Conservation (phyloP, 2,329 filamentous ascomycete genomes). For the Bertia moriformis region DNA sequence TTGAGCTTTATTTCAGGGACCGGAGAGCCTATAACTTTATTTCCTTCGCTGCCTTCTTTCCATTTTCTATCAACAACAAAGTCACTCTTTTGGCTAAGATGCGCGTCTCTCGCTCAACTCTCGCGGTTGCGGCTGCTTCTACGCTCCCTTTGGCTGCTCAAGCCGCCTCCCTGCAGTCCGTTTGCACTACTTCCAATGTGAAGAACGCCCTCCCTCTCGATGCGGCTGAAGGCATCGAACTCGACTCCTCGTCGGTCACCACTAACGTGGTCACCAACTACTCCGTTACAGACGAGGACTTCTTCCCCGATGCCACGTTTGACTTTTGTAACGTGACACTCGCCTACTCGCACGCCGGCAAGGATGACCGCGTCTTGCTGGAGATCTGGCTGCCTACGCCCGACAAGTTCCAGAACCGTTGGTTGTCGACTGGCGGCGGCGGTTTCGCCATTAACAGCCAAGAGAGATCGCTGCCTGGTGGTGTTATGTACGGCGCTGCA, state of each 20-base stretch:
- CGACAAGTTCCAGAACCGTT: slow-evolving; percentile 25
- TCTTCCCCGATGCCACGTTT: slow-evolving; percentile 14
- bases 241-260: slow-evolving; percentile 12
- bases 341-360: slow-evolving; percentile 25
- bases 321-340: slow-evolving; percentile 30
- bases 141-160: too few species aligned
- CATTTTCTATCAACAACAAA: too few species aligned
- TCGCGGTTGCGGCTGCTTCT: too few species aligned
- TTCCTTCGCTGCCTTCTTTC: too few species aligned
- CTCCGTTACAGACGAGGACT: slow-evolving; percentile 11
- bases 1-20: too few species aligned
- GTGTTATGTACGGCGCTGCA: slow-evolving; percentile 26
- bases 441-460: slow-evolving; percentile 26
- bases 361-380: slow-evolving; percentile 17
- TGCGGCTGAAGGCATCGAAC: slow-evolving; percentile 10
- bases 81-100: too few species aligned
- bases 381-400: slow-evolving; percentile 26
- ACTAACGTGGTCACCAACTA: slow-evolving; percentile 14
- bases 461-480: slow-evolving; percentile 15
- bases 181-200: slow-evolving; percentile 1
- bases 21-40: too few species aligned
- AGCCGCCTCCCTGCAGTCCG: not conserved
- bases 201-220: slow-evolving; percentile 4
- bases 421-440: slow-evolving; percentile 27
- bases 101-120: too few species aligned